Evolutionary conservation across 306 rosid species (phyloP), one percentile per base, ranked within the genome.

Genomic region (Ziziphus jujuba): DNA sequence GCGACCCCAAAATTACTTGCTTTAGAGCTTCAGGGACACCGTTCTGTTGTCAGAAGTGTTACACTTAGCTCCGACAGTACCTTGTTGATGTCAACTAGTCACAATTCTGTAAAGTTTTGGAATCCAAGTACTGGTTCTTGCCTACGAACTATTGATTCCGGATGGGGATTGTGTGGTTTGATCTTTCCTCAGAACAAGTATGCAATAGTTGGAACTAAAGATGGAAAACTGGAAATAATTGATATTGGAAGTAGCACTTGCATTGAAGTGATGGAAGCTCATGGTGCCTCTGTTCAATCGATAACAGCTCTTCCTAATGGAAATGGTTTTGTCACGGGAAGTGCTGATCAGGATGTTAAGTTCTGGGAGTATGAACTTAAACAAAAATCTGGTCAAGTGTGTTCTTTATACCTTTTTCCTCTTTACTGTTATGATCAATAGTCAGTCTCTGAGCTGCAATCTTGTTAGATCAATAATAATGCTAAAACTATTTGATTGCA

Each of bases 141-240:
- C 85, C 87, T 93, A 66, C 84, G 98, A 74, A 93, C 98, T 40
- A 75, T 93, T 75, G 96, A 90, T 73, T 90, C 97, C 33, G 96
- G 91, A 43, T 88, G 84, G 25, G 98, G 97, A 61, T 69, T 90
- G 35, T 90, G 98, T 80, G 84, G 98, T 78, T 77, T 84, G 59
- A 81, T 93, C 51, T 63, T 88, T 66, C 90, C 96, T 59, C 70
- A 84, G 59, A 90, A 80, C 78, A 90, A 84, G 82, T 88, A 84
- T 81, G 98, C 95, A 69, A 84, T 93, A 71, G 96, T 93, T 72
- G 98, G 98, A 79, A 93, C 96, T 66, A 90, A 93, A 80, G 84
- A 77, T 47, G 98, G 98, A 74, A 82, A 70, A 56, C 8, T 93
- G 43, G 96, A 93, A 81, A 84, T 90, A 67, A 72, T 93, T 81